Evolutionary conservation across 2,329 filamentous ascomycete genomes (phyloP), one percentile per base, ranked within the genome.

Genomic region (Ophiostoma sp.): DNA sequence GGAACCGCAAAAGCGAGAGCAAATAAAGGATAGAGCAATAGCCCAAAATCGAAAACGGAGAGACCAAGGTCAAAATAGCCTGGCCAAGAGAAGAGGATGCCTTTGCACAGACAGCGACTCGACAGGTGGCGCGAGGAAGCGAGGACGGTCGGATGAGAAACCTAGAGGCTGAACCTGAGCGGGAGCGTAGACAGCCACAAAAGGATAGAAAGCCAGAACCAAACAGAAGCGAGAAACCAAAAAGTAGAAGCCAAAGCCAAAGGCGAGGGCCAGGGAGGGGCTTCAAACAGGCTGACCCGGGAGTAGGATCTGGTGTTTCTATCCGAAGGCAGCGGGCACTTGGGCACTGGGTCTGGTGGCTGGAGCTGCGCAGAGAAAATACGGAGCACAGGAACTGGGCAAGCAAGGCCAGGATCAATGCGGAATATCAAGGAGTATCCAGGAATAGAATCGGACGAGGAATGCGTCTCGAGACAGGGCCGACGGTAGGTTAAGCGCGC

Each of bases 231-330:
- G 40, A 40, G 6, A 40, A 36, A 40, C 16, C 27, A 60, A 40
- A 16, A 40, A 36, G 44, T 49, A 62, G 9, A 36, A 38, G 55
- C 41, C 36, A 18, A 9, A 5, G n/a, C 9, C 16, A 55, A n/a
- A 27, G 27, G 27, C 27, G 27, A 27, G 27, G 27, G 27, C 27
- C 27, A 27, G 42, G 12, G 42, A 44, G 42, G 12, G 3, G 3
- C 8, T 44, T 44, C 42, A 44, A 44, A 44, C 42, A 55, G 38
- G 58, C 58, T 40, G 58, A 41, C 27, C 14, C 36, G 58, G 58
- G 14, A 41, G 14, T 62, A 62, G 36, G 58, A 62, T 62, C 27
- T 62, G 58, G 58, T 62, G 36, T n/a, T 62, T 62, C 38, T 62
- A 38, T 62, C 58, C 12, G 58, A 62, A 12, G 55, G 36, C 55